A percentile compares a stretch with the other conserved stretches of the same genome.
phyloP scores from a whole-genome alignment of 2,329 filamentous ascomycete species.

The Arthrobotrys musiformis region DNA sequence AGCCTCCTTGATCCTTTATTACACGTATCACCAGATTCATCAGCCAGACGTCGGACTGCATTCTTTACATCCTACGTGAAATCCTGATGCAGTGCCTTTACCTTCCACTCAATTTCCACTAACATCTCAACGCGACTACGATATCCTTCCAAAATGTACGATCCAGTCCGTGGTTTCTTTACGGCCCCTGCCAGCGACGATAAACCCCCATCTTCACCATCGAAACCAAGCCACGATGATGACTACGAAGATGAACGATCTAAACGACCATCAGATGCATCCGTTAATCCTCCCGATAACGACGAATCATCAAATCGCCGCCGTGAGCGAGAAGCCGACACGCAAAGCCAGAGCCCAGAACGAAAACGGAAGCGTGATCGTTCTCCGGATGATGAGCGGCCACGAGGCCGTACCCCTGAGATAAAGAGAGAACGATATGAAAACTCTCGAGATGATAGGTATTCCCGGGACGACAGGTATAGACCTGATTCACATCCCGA shows the following conservation, averaged over 20 bases:
- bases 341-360: slow-evolving; percentile 29
- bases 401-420: slow-evolving; percentile 19
- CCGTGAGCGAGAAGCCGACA: neutral
- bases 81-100: neutral
- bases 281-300: slow-evolving; percentile 15
- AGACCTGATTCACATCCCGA: neutral
- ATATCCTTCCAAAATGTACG: slow-evolving; percentile 36
- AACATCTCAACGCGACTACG: slow-evolving; percentile 3
- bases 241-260: slow-evolving; percentile 25
- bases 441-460: neutral
- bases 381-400: slow-evolving; percentile 31
- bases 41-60: neutral
- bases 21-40: neutral
- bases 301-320: neutral
- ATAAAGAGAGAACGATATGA: slow-evolving; percentile 13
- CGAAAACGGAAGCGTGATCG: slow-evolving; percentile 37
- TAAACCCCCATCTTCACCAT: slow-evolving; percentile 38
- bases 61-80: neutral
- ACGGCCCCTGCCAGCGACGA: slow-evolving; percentile 45
- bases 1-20: neutral
- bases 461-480: neutral
- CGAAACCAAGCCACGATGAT: slow-evolving; percentile 28
- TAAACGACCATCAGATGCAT: slow-evolving; percentile 22
- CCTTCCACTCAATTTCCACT: neutral
- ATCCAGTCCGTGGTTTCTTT: slow-evolving; percentile 49